Percentiles rank a stretch among this genome's conserved stretches.
These are phyloP conservation scores for Botryotinia globosa DNA, from an alignment of 2,329 filamentous ascomycete species.

Conservation along the genomic window DNA sequence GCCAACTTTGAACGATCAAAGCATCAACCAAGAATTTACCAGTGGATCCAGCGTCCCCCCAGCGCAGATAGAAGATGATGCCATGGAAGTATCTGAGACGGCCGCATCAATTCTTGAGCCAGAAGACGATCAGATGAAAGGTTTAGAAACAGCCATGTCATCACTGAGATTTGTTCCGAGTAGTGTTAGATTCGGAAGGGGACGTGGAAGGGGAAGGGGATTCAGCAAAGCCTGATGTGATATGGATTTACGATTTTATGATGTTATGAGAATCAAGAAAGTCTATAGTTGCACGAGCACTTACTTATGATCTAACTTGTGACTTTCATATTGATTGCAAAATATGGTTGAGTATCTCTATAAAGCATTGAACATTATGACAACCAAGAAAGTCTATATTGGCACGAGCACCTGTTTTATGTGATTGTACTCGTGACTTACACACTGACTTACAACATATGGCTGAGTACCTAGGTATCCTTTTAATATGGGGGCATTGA, in stretches of 20 bases:
- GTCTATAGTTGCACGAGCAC: conserved; percentile 10
- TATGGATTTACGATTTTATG: not conserved
- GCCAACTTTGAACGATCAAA: not conserved
- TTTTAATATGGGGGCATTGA: not conserved
- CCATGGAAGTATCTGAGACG: conserved; percentile 60
- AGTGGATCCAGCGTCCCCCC: not conserved
- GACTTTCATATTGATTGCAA: not conserved
- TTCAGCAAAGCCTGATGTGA: conserved; percentile 34
- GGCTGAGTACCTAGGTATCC: not conserved
- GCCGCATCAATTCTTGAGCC: conserved; percentile 39
- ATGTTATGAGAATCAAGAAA: conserved; percentile 16
- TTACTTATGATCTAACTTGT: not conserved
- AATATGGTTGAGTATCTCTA: not conserved
- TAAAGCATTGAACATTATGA: not conserved
- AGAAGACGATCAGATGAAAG: conserved; percentile 50
- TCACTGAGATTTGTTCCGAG: conserved; percentile 67
- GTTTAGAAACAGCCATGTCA: conserved; percentile 66
- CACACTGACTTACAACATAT: not conserved
- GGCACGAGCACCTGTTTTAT: conserved; percentile 4
- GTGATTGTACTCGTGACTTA: not conserved
- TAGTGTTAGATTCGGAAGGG: conserved; percentile 60
- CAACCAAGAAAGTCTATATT: not conserved
- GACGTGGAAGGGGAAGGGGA: conserved; percentile 33
- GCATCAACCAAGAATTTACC: not conserved
- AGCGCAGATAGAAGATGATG: conserved; percentile 22